Percentiles rank a stretch among this genome's conserved stretches.
phyloP scores from a whole-genome alignment of 169 alveolate species.

The Eimeria praecox region DNA sequence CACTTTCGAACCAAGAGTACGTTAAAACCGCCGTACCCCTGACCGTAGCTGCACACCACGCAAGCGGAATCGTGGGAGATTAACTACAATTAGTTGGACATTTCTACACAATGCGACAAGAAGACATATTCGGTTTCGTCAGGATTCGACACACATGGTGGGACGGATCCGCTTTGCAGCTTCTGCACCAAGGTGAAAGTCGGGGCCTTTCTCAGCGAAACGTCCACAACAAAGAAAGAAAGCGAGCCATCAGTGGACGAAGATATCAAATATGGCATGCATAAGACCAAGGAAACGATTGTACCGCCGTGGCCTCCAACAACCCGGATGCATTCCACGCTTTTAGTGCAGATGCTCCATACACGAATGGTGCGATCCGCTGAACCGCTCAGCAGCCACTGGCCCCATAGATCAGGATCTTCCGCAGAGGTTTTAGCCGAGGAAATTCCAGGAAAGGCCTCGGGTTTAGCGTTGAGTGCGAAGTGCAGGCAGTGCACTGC shows the following conservation, averaged over 20 bases:
- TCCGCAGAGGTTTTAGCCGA: background rate
- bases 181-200: constrained; percentile 55
- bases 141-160: constrained; percentile 21
- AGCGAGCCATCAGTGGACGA: constrained; percentile 76
- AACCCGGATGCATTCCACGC: constrained; percentile 67
- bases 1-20: constrained; percentile 70
- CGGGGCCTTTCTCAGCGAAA: constrained; percentile 21
- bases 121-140: background rate
- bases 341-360: constrained; percentile 34
- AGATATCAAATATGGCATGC: constrained; percentile 78
- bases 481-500: constrained; percentile 62
- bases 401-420: background rate
- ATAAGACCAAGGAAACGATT: constrained; percentile 55
- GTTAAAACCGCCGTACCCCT: constrained; percentile 18
- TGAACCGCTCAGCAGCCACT: constrained; percentile 77
- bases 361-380: constrained; percentile 74
- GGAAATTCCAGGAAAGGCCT: constrained; percentile 30
- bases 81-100: background rate
- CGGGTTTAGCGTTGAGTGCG: constrained; percentile 22
- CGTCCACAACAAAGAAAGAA: constrained; percentile 53
- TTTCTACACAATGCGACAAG: background rate
- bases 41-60: constrained; percentile 16
- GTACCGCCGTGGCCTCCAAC: constrained; percentile 80
- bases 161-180: constrained; percentile 43
- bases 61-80: background rate